Evolutionary conservation across 2,329 filamentous ascomycete species (phyloP).

Genomic region (Rugonectria rugulosa): DNA sequence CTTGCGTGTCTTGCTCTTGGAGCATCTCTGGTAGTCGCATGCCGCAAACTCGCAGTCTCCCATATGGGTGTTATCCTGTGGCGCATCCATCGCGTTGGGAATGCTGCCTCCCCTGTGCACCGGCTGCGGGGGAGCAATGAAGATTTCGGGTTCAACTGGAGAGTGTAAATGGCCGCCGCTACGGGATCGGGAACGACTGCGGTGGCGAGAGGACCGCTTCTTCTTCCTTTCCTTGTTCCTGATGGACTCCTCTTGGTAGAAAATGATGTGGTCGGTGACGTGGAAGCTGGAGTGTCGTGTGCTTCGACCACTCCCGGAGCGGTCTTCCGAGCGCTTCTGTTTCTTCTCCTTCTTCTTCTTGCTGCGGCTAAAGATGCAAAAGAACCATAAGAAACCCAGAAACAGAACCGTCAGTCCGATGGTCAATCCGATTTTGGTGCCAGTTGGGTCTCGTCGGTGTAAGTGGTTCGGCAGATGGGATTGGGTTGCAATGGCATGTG

Average conservation of each 20-base stretch:
- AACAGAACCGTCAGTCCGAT: slow-evolving; percentile 4
- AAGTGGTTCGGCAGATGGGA: background rate
- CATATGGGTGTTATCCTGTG: slow-evolving; percentile 26
- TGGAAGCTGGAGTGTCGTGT: slow-evolving; percentile 1
- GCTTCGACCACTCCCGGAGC: background rate
- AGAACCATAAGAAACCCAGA: background rate
- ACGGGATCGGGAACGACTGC: background rate
- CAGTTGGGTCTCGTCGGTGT: slow-evolving; percentile 5
- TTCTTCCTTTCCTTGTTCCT: background rate
- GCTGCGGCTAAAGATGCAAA: background rate
- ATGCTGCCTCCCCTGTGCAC: background rate
- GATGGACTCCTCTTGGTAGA: background rate
- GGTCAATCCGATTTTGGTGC: slow-evolving; percentile 4
- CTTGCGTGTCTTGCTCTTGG: background rate
- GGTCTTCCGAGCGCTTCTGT: background rate
- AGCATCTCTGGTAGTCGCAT: background rate
- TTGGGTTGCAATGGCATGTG: background rate
- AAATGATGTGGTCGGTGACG: background rate
- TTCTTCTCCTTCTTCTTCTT: background rate
- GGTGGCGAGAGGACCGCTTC: background rate
- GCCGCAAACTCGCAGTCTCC: background rate
- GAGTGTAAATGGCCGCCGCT: background rate
- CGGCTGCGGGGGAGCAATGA: background rate
- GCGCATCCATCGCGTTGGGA: slow-evolving; percentile 37
- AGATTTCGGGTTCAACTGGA: background rate